Percentiles rank a stretch among this genome's conserved stretches.
These are phyloP conservation scores for Ganoderma resinaceum DNA, from an alignment of 1,284 basidiomycete genomes.

Conservation along the genomic window DNA sequence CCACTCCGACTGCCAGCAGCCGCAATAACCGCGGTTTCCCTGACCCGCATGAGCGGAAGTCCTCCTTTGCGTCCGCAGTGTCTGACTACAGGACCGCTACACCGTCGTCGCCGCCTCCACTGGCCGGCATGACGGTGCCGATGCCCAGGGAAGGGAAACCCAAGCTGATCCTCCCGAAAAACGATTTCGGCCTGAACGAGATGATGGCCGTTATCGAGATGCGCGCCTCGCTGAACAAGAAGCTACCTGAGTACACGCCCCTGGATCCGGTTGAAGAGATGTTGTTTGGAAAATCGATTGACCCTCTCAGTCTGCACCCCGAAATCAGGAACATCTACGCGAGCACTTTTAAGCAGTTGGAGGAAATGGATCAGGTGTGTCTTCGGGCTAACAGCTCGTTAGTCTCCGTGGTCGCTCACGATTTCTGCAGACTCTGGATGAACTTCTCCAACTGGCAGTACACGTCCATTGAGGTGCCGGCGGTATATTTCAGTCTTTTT, in stretches of 20 bases:
- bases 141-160: conserved; percentile 25
- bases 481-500: conserved; percentile 16
- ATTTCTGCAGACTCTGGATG: conserved; percentile 24
- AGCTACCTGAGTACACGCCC: conserved; percentile 44
- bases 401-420: neutral
- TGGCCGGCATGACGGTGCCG: conserved; percentile 35
- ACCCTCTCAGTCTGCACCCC: conserved; percentile 73
- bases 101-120: conserved; percentile 36
- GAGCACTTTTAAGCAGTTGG: conserved; percentile 74
- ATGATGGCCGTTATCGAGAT: conserved; percentile 88
- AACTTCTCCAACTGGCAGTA: conserved; percentile 29
- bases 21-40: conserved; percentile 23
- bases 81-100: conserved; percentile 68
- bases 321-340: conserved; percentile 75
- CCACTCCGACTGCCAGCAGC: conserved; percentile 33
- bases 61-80: conserved; percentile 69
- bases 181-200: conserved; percentile 84
- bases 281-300: conserved; percentile 73
- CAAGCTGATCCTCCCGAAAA: conserved; percentile 63
- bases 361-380: conserved; percentile 80
- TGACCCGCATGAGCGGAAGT: conserved; percentile 53
- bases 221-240: conserved; percentile 52
- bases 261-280: conserved; percentile 73
- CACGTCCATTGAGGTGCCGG: conserved; percentile 24
- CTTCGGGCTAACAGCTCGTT: neutral